Conservation (phyloP, 164 flowering plant genomes). For the Stephania cephalantha region DNA sequence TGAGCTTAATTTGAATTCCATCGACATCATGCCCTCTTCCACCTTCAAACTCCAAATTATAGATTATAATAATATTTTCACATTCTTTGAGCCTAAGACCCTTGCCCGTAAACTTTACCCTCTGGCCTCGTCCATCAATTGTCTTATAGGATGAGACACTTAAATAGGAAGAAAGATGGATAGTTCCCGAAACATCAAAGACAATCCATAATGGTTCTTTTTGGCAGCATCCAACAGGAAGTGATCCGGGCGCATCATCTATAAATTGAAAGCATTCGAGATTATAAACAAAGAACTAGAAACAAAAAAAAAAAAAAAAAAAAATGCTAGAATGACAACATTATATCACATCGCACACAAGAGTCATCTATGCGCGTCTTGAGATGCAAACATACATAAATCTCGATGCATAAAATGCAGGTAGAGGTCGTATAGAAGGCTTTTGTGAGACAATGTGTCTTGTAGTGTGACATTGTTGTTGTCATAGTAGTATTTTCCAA, state of each 20-base stretch:
- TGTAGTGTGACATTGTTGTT: no score
- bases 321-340: no score
- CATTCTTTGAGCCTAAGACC: constrained; percentile 80
- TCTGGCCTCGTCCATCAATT: constrained; percentile 83
- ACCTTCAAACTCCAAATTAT: constrained; percentile 82
- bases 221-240: constrained; percentile 62
- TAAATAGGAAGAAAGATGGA: constrained; percentile 55
- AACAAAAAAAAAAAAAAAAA: background rate
- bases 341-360: no score
- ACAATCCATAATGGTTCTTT: constrained; percentile 85
- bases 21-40: constrained; percentile 84
- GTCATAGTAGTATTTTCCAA: no score
- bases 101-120: constrained; percentile 63
- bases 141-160: constrained; percentile 77
- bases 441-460: no score
- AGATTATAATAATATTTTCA: constrained; percentile 75
- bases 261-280: background rate
- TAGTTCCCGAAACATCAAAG: constrained; percentile 74
- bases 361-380: no score
- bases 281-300: background rate
- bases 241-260: constrained; percentile 94
- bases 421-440: no score
- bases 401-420: no score
- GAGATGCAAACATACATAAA: no score
- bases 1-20: constrained; percentile 85